Evolutionary conservation across 2,329 filamentous ascomycete genomes (phyloP).

Genomic region (Colletotrichum sansevieriae): DNA sequence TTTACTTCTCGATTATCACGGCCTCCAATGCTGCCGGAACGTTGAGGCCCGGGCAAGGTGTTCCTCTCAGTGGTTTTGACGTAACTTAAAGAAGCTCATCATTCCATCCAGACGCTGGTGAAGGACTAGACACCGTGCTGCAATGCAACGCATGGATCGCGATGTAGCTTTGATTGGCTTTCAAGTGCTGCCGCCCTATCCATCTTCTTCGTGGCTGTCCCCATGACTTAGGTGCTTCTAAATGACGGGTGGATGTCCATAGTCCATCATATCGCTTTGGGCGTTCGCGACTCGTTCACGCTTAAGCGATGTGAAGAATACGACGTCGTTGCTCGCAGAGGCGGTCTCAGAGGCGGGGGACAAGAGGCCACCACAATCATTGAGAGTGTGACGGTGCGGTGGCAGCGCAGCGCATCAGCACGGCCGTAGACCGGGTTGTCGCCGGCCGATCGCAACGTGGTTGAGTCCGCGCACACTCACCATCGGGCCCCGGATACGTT

Average conservation of each 20-base stretch:
- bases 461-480: slow-evolving; percentile 28
- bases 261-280: slow-evolving; percentile 8
- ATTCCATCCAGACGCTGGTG: neutral
- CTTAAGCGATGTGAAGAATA: slow-evolving; percentile 39
- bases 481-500: neutral
- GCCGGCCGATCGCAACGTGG: slow-evolving; percentile 34
- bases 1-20: neutral
- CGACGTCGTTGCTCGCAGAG: slow-evolving; percentile 39
- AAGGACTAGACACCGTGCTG: neutral
- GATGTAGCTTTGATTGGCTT: slow-evolving; percentile 7
- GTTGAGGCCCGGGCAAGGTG: slow-evolving; percentile 23
- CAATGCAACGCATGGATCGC: slow-evolving; percentile 7
- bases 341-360: slow-evolving; percentile 21
- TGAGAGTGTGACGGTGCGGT: slow-evolving; percentile 23
- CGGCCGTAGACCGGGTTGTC: slow-evolving; percentile 25
- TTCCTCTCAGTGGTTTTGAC: slow-evolving; percentile 22
- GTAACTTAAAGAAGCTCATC: slow-evolving; percentile 20
- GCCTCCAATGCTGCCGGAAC: neutral
- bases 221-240: slow-evolving; percentile 9
- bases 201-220: neutral
- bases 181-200: slow-evolving; percentile 1
- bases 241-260: slow-evolving; percentile 8
- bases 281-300: slow-evolving; percentile 28
- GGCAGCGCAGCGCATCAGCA: slow-evolving; percentile 20
- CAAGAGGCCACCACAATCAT: slow-evolving; percentile 14